Evolutionary conservation across 352 stramenopile species (phyloP).

Genomic region (Thraustochytrium striatum): DNA sequence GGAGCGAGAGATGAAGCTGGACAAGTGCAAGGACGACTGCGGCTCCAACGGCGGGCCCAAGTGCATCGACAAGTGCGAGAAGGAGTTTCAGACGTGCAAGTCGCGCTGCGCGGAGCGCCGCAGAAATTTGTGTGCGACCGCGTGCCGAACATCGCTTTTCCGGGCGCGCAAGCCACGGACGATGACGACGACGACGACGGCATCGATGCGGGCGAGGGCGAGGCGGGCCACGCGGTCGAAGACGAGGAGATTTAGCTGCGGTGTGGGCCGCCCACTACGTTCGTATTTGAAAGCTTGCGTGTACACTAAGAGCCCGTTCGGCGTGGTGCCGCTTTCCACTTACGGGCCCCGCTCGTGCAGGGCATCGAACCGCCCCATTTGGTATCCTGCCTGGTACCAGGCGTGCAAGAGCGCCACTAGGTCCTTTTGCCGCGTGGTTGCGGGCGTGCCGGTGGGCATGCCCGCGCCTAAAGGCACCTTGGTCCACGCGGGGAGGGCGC

Average conservation of each 20-base stretch:
- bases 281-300: background rate
- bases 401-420: background rate
- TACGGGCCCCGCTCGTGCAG: background rate
- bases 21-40: conserved; percentile 50
- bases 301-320: background rate
- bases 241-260: background rate
- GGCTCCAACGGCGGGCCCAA: conserved; percentile 17
- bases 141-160: conserved; percentile 17
- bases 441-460: background rate
- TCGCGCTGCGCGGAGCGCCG: conserved; percentile 5
- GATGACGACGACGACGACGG: conserved; percentile 41
- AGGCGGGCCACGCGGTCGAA: background rate
- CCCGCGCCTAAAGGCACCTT: background rate
- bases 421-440: background rate
- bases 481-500: background rate
- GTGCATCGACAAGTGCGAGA: conserved; percentile 50
- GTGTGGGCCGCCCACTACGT: background rate
- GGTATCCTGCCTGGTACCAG: conserved; percentile 36
- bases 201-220: background rate
- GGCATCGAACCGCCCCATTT: background rate
- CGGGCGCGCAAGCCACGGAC: background rate
- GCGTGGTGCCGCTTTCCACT: background rate
- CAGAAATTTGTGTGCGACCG: conserved; percentile 44
- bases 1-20: conserved; percentile 50
- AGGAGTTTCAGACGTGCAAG: conserved; percentile 49